Evolutionary conservation across 169 alveolate species (phyloP).

Genomic region (Cryptosporidium sp.): DNA sequence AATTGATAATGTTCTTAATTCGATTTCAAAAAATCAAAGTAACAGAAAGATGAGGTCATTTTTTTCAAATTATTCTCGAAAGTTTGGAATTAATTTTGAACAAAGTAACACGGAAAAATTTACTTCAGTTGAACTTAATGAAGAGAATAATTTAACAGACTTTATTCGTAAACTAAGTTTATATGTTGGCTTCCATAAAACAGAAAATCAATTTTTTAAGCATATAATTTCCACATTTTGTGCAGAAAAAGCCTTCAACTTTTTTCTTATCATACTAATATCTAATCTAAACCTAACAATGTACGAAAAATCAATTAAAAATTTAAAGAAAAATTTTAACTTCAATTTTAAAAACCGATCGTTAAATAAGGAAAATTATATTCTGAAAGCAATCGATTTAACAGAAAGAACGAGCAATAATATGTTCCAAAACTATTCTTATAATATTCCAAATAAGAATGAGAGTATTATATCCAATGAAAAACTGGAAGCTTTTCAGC

Average conservation of each 20-base stretch:
- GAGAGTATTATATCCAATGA: not conserved
- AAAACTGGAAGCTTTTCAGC: not conserved
- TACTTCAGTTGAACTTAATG: not conserved
- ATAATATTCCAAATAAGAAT: not conserved
- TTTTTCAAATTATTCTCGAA: not conserved
- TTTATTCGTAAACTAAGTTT: not conserved
- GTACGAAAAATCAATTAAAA: not conserved
- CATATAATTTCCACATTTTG: not conserved
- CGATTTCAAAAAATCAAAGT: not conserved
- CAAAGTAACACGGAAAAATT: not conserved
- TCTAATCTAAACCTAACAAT: not conserved
- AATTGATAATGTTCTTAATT: not conserved
- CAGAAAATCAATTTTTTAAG: not conserved
- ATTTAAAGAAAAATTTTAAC: not conserved
- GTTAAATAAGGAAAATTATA: not conserved
- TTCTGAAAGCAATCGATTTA: not conserved
- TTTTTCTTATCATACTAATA: not conserved
- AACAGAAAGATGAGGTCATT: not conserved
- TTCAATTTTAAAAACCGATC: not conserved
- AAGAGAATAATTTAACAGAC: slow-evolving; percentile 8
- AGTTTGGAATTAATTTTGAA: not conserved
- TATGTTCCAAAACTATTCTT: not conserved
- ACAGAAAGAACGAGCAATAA: not conserved
- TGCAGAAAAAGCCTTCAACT: not conserved
- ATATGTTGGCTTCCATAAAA: not conserved